phyloP scores from a whole-genome alignment of 2,329 filamentous ascomycete genomes.

The Aspergillus sp. region DNA sequence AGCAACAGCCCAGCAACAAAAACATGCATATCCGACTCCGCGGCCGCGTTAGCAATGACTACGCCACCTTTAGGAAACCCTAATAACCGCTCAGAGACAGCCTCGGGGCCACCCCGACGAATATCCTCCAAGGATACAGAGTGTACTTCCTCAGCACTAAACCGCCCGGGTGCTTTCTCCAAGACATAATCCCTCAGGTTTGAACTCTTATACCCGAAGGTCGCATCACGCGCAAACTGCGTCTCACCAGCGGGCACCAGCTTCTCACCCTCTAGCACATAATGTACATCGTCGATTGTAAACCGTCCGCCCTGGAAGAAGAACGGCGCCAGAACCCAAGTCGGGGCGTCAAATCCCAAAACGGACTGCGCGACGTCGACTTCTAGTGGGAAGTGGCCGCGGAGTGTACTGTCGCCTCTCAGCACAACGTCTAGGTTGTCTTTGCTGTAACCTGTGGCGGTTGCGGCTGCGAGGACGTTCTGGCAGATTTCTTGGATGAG shows the following conservation, averaged over 20 bases:
- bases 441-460: constrained; percentile 26
- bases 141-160: constrained; percentile 39
- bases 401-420: constrained; percentile 56
- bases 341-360: constrained; percentile 47
- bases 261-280: constrained; percentile 53
- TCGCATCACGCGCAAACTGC: constrained; percentile 58
- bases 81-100: constrained; percentile 44
- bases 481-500: constrained; percentile 54
- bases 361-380: constrained; percentile 53
- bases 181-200: constrained; percentile 54
- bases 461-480: constrained; percentile 49
- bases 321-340: constrained; percentile 53
- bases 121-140: constrained; percentile 52
- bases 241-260: constrained; percentile 55
- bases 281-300: constrained; percentile 59
- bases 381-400: constrained; percentile 59
- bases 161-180: constrained; percentile 53
- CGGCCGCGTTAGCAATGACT: constrained; percentile 54
- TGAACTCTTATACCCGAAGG: constrained; percentile 58
- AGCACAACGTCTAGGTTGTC: constrained; percentile 55
- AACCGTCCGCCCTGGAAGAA: constrained; percentile 60
- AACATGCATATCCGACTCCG: constrained; percentile 57
- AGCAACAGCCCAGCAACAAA: constrained; percentile 52
- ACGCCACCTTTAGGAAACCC: constrained; percentile 40
- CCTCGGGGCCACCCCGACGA: constrained; percentile 45